Conservation (phyloP, 1,284 basidiomycete species). For the Meripilus lineatus region DNA sequence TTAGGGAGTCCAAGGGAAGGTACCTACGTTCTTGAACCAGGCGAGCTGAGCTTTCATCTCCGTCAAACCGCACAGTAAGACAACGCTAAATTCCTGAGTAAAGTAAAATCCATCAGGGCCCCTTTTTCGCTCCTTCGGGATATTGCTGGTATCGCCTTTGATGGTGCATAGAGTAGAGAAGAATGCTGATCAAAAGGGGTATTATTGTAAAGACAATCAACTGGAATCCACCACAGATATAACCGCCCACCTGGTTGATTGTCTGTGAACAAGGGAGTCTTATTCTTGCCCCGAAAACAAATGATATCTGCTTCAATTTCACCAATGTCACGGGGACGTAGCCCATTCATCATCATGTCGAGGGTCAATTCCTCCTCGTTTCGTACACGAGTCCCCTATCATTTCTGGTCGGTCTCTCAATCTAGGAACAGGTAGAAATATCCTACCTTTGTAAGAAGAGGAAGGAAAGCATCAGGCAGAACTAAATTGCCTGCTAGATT, state of each 20-base stretch:
- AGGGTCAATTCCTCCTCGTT: constrained; percentile 38
- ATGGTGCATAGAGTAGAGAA: constrained; percentile 41
- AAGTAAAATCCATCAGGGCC: constrained; percentile 30
- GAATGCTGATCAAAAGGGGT: constrained; percentile 26
- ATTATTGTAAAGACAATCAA: neutral
- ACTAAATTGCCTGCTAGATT: constrained; percentile 27
- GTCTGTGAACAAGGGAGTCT: constrained; percentile 41
- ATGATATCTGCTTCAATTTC: constrained; percentile 29
- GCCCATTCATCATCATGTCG: constrained; percentile 31
- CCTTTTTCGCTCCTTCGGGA: constrained; percentile 15
- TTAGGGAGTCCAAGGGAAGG: too few species aligned
- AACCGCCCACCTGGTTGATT: constrained; percentile 32
- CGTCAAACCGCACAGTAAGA: constrained; percentile 45
- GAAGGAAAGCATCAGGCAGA: constrained; percentile 27
- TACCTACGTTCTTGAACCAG: constrained; percentile 39
- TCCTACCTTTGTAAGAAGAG: constrained; percentile 30
- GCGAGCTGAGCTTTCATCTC: constrained; percentile 39
- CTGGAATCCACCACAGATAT: neutral
- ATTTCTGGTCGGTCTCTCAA: neutral
- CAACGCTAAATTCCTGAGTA: constrained; percentile 37
- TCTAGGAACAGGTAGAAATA: neutral
- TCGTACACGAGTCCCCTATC: constrained; percentile 29
- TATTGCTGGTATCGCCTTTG: constrained; percentile 33
- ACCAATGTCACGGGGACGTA: constrained; percentile 20
- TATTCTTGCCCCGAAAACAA: constrained; percentile 36